phyloP scores from a whole-genome alignment of 257 asterid genomes.

The Ocimum tenuiflorum region DNA sequence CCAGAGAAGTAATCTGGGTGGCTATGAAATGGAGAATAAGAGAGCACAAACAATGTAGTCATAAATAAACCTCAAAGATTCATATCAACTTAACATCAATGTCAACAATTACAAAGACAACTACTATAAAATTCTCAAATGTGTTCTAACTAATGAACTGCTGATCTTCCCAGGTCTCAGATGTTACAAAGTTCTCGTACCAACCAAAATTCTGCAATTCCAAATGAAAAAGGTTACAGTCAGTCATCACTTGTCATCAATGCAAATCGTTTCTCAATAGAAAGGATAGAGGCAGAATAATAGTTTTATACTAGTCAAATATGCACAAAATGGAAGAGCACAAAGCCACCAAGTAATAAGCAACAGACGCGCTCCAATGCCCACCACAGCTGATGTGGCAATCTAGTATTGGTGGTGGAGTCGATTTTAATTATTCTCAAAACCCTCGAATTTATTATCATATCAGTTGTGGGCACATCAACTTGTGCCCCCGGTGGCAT shows the following conservation, averaged over 20 bases:
- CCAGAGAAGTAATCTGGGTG: too few species aligned
- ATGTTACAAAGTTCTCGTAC: constrained; percentile 9
- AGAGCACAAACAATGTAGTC: neutral
- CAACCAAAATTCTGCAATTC: constrained; percentile 21
- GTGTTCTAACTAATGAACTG: constrained; percentile 25
- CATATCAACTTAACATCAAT: neutral
- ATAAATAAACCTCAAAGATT: neutral
- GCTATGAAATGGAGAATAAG: too few species aligned
- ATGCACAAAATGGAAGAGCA: neutral
- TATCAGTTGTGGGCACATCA: too few species aligned
- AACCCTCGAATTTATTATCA: too few species aligned
- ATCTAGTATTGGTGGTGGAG: too few species aligned
- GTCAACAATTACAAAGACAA: constrained; percentile 17
- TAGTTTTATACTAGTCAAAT: neutral
- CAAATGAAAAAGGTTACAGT: constrained; percentile 1
- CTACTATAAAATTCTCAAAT: constrained; percentile 21
- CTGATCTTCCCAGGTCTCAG: constrained; percentile 6
- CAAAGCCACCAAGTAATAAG: too few species aligned
- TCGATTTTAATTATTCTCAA: too few species aligned
- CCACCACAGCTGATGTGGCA: too few species aligned
- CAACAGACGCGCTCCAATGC: too few species aligned
- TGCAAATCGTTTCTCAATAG: neutral
- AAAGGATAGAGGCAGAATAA: neutral
- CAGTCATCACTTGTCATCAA: neutral
- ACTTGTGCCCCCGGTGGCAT: too few species aligned